Evolutionary conservation across 2,329 filamentous ascomycete species (phyloP).

Genomic region (Triangularia setosa): DNA sequence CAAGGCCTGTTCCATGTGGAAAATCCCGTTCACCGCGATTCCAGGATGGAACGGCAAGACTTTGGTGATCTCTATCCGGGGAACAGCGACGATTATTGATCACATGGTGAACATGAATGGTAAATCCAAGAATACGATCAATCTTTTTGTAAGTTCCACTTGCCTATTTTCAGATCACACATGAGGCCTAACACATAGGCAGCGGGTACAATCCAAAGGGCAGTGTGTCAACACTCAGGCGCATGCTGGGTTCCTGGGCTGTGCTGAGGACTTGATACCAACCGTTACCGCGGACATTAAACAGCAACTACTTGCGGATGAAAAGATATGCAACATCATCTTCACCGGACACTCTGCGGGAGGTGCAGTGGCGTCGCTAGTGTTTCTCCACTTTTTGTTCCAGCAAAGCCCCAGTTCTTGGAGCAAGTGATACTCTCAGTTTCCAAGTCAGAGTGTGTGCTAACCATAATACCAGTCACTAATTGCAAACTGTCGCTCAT

Average conservation of each 20-base stretch:
- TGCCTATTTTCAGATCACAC: not conserved
- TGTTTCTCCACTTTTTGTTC: slow-evolving; percentile 8
- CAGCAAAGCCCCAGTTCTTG: not conserved
- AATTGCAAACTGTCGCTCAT: slow-evolving; percentile 4
- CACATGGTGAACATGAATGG: slow-evolving; percentile 15
- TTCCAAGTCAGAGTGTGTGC: not conserved
- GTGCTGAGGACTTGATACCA: slow-evolving; percentile 1
- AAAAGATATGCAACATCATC: slow-evolving; percentile 6
- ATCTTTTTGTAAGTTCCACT: slow-evolving; percentile 1
- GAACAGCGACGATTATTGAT: slow-evolving; percentile 5
- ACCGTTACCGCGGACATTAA: not conserved
- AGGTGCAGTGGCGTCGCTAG: slow-evolving; percentile 7
- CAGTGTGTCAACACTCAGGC: not conserved
- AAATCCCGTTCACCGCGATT: slow-evolving; percentile 1
- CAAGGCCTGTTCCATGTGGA: slow-evolving; percentile 13
- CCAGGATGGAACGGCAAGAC: slow-evolving; percentile 10
- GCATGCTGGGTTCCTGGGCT: slow-evolving; percentile 7
- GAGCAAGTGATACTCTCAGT: too few relatives aligned
- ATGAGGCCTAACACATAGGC: not conserved
- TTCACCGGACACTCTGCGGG: slow-evolving; percentile 13
- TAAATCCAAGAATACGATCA: not conserved
- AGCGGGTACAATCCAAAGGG: not conserved
- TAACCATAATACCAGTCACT: not conserved
- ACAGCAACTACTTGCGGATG: not conserved
- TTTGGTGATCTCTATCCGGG: slow-evolving; percentile 3